Evolutionary conservation across 2,329 filamentous ascomycete species (phyloP).

Genomic region (Coniochaeta ligniaria): DNA sequence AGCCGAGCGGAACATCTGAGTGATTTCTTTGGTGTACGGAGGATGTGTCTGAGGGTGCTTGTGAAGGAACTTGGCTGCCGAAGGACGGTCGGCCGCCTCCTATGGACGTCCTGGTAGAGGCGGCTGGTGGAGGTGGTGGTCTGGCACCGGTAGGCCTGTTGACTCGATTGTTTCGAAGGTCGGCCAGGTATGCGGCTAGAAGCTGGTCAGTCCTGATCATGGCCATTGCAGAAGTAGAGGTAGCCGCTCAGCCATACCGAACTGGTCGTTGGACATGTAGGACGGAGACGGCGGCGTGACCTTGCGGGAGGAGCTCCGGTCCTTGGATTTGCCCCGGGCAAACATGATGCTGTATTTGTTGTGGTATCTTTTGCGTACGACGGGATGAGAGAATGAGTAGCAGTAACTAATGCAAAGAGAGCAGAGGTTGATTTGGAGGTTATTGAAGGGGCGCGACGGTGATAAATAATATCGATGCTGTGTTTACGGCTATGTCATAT

Average conservation of each 20-base stretch:
- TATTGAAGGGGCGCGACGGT: background rate
- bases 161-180: slow-evolving; percentile 61
- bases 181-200: slow-evolving; percentile 61
- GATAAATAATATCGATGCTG: background rate
- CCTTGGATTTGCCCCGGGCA: slow-evolving; percentile 22
- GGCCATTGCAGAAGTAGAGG: background rate
- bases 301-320: slow-evolving; percentile 36
- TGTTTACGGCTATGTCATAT: slow-evolving; percentile 1
- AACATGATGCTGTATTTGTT: slow-evolving; percentile 17
- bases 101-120: slow-evolving; percentile 19
- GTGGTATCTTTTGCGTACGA: background rate
- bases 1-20: slow-evolving; percentile 18
- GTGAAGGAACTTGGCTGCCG: slow-evolving; percentile 17
- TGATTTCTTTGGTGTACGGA: slow-evolving; percentile 23
- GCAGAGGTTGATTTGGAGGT: background rate
- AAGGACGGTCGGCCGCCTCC: slow-evolving; percentile 21
- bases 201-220: slow-evolving; percentile 8
- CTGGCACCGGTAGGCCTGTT: slow-evolving; percentile 65
- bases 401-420: background rate
- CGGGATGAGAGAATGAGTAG: background rate
- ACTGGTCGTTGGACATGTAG: slow-evolving; percentile 62
- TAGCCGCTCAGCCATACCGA: slow-evolving; percentile 39
- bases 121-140: slow-evolving; percentile 43
- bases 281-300: slow-evolving; percentile 53
- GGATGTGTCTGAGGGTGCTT: slow-evolving; percentile 23